These are phyloP conservation scores for Xylariales sp. DNA, from an alignment of 2,329 filamentous ascomycete species.

Conservation along the genomic window DNA sequence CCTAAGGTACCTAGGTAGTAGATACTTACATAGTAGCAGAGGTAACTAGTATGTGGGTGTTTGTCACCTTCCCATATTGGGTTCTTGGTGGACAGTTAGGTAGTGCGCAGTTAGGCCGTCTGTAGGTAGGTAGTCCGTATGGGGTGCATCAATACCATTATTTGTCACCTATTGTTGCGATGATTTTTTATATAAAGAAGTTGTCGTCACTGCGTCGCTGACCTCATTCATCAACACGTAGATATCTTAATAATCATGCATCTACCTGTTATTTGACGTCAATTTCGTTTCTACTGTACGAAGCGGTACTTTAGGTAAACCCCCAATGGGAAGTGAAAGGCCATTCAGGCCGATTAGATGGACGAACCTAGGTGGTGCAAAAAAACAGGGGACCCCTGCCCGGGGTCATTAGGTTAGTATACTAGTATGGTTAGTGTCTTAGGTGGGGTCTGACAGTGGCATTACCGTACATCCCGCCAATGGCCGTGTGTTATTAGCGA, in stretches of 20 bases:
- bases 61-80: constrained; percentile 10
- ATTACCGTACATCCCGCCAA: not conserved
- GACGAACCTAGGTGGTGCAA: too few species aligned
- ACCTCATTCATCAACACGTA: too few species aligned
- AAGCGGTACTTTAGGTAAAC: not conserved
- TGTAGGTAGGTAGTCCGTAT: too few species aligned
- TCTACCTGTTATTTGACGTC: not conserved
- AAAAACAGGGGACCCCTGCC: not conserved
- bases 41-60: not conserved
- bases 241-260: not conserved
- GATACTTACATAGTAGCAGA: too few species aligned
- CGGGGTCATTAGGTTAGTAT: too few species aligned
- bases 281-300: not conserved
- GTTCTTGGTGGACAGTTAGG: too few species aligned
- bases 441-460: not conserved
- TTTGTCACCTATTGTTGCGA: not conserved
- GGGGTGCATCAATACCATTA: not conserved
- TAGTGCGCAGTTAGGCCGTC: too few species aligned
- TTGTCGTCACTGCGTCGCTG: too few species aligned
- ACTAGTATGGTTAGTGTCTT: too few species aligned
- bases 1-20: too few species aligned
- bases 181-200: not conserved
- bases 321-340: not conserved
- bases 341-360: too few species aligned
- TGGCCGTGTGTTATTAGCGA: not conserved